Conservation (phyloP, 2,329 filamentous ascomycete species). For the Didymella exigua region DNA sequence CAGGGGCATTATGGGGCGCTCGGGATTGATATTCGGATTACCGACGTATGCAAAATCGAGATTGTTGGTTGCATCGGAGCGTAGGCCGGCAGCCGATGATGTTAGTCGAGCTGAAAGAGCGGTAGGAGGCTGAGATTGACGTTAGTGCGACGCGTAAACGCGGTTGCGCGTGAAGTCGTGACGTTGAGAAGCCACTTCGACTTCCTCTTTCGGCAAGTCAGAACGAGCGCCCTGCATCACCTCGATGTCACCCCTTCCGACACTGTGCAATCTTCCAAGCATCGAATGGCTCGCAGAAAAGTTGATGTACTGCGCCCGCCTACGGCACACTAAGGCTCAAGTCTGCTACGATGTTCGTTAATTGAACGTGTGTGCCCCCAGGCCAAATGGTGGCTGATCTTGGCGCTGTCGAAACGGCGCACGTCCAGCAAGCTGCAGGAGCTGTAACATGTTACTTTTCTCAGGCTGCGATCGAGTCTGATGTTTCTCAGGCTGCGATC, state of each 20-base stretch:
- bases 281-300: not conserved
- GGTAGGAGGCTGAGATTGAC: slow-evolving; percentile 24
- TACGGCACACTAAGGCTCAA: not conserved
- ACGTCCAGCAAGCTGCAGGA: no score
- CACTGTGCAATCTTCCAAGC: not conserved
- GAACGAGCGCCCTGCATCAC: not conserved
- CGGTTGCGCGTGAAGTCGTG: slow-evolving; percentile 29
- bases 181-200: slow-evolving; percentile 22
- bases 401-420: not conserved
- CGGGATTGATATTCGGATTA: slow-evolving; percentile 23
- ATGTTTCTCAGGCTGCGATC: no score
- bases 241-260: not conserved
- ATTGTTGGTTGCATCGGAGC: slow-evolving; percentile 21
- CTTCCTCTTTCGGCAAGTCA: slow-evolving; percentile 4
- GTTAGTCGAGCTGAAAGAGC: slow-evolving; percentile 12
- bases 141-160: slow-evolving; percentile 26
- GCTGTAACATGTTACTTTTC: no score
- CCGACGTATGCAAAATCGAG: slow-evolving; percentile 31
- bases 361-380: not conserved
- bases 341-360: not conserved
- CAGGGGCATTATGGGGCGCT: slow-evolving; percentile 26
- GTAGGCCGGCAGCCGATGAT: slow-evolving; percentile 21
- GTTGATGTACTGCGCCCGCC: no score
- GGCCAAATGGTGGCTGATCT: no score
- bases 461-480: no score